Base-by-base conservation (phyloP, 805 yeast genomes). In the Metschnikowia orientalis region DNA sequence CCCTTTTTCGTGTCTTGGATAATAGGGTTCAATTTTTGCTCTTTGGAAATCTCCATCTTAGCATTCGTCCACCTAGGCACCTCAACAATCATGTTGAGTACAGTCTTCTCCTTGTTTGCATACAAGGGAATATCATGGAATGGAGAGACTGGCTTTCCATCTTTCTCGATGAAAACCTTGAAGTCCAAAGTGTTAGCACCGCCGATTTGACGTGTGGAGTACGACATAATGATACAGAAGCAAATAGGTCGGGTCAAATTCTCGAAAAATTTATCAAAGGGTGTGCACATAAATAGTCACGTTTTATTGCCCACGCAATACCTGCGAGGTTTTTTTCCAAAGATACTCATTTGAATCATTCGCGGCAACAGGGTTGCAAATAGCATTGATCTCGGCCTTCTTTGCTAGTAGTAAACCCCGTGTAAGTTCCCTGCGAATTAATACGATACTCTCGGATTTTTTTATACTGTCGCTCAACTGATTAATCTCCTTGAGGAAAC, bases 101-200 rank as follows among this genome's bases (percentile, higher is more conserved):
- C 35, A 18, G 49, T 44, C 37, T 47, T 47, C 57, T 85, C 89
- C 61, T 87, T 85, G 67, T 90, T 92, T 53, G 97, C 97, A 56
- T 81, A 89, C 61, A 92, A 75, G 32, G 72, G 72, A 34, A 66
- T 62, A 48, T 66, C 72, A 59, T 92, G 98, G 86, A 90, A 88
- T 35, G 97, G 85, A 44, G 97, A 89, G 44, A 92, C 78, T 50
- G 89, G 87, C 70, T 87, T 83, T 39, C 97, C 97, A 61, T 87
- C 88, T 63, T 88, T 69, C 72, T 89, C 96, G 49, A 90, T 70
- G 79, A 56, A 92, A 51, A 85, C 90, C 65, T 80, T 85, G 85
- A 80, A 84, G 56, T 90, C 97, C 53, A 87, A 75, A 45, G 97
- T 83, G 85, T 89, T 79, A 59, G 92, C 87, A 49, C 97, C 94